Evolutionary conservation across 2,329 filamentous ascomycete species (phyloP).

Genomic region (Cryphonectria nitschkei): DNA sequence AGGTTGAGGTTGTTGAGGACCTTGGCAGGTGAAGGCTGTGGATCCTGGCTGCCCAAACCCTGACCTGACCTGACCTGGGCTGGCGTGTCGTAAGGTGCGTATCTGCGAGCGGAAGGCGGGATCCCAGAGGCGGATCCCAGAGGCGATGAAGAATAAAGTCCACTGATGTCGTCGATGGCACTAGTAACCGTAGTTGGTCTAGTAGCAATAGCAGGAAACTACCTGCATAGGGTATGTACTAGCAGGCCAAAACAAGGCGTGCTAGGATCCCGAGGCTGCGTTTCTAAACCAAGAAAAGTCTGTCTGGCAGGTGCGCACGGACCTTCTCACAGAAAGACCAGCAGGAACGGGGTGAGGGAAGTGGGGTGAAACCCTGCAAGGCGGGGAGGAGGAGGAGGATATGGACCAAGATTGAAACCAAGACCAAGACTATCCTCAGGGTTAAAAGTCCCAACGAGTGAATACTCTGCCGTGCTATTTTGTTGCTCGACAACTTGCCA

Average conservation of each 20-base stretch:
- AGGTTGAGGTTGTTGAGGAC: neutral
- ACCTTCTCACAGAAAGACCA: neutral
- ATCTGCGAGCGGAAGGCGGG: neutral
- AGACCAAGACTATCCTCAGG: neutral
- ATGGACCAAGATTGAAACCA: neutral
- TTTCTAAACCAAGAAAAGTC: constrained; percentile 1
- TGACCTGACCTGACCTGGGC: neutral
- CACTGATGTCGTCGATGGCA: constrained; percentile 13
- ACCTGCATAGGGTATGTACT: neutral
- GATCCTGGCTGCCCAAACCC: neutral
- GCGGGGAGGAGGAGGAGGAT: neutral
- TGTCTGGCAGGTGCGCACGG: constrained; percentile 9
- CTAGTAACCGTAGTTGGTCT: constrained; percentile 4
- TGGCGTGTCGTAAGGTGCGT: neutral
- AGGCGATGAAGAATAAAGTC: neutral
- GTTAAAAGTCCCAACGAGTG: neutral
- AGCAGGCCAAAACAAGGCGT: neutral
- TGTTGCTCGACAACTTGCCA: neutral
- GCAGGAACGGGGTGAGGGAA: neutral
- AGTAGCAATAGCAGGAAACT: neutral
- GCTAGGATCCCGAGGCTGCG: constrained; percentile 1
- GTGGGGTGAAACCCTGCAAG: neutral
- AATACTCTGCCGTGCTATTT: neutral
- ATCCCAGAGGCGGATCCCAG: neutral
- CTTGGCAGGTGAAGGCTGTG: neutral